Conservation (phyloP, 352 stramenopile genomes). For the Thraustochytrium sp. region DNA sequence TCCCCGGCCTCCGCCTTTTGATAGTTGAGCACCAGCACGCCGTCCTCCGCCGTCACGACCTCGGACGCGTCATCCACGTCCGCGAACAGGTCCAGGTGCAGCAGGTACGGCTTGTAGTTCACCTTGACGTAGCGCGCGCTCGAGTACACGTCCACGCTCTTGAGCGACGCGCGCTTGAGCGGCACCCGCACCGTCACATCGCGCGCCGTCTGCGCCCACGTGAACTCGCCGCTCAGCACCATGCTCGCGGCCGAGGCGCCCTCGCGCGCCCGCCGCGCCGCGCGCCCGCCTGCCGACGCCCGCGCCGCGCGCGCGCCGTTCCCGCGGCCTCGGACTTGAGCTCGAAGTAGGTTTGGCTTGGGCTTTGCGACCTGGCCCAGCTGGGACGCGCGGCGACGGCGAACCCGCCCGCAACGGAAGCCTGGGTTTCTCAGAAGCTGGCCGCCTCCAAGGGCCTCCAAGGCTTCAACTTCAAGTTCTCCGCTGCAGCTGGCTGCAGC, state of each 20-base stretch:
- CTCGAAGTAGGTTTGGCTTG: no score
- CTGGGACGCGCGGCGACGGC: no score
- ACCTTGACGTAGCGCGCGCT: slow-evolving; percentile 46
- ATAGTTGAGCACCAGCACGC: slow-evolving; percentile 37
- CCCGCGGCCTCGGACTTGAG: no score
- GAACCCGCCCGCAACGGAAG: no score
- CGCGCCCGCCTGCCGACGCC: no score
- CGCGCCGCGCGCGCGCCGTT: no score
- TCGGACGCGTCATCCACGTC: slow-evolving; percentile 33
- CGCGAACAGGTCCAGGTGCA: slow-evolving; percentile 44
- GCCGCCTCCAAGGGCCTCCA: no score
- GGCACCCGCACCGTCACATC: slow-evolving; percentile 26
- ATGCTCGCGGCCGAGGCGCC: not conserved
- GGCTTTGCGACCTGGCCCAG: no score
- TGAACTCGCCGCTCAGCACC: slow-evolving; percentile 36
- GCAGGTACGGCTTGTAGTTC: slow-evolving; percentile 48
- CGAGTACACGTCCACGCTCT: slow-evolving; percentile 44
- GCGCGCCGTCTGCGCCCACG: slow-evolving; percentile 42
- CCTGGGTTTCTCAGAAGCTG: no score
- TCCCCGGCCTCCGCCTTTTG: slow-evolving; percentile 13
- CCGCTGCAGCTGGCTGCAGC: no score
- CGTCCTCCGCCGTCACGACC: slow-evolving; percentile 33
- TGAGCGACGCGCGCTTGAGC: slow-evolving; percentile 36
- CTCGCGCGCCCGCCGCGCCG: no score
- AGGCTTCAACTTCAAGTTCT: no score